phyloP scores from a whole-genome alignment of 192 early-diverging fungal genomes.

The Glomus cerebriforme region DNA sequence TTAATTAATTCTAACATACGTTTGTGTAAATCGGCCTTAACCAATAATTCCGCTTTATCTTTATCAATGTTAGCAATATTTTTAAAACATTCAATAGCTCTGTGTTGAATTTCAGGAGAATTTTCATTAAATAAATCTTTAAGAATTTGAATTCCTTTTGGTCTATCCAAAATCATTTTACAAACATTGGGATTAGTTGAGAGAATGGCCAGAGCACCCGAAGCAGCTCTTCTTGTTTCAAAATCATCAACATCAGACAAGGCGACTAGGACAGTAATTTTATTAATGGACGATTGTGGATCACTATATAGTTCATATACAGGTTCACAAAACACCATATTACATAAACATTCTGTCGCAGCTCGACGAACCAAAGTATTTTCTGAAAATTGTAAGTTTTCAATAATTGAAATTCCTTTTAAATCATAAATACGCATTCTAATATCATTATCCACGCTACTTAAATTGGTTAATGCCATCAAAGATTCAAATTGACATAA shows the following conservation, averaged over 20 bases:
- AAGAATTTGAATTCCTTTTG: constrained; percentile 56
- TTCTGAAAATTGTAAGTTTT: constrained; percentile 80
- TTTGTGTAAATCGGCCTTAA: constrained; percentile 46
- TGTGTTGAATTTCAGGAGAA: constrained; percentile 65
- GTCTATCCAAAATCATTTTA: constrained; percentile 57
- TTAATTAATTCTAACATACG: constrained; percentile 52
- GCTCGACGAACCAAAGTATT: constrained; percentile 80
- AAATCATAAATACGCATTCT: constrained; percentile 59
- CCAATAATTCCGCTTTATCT: constrained; percentile 50
- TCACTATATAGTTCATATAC: constrained; percentile 82
- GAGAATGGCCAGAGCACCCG: constrained; percentile 85
- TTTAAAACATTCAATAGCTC: constrained; percentile 72
- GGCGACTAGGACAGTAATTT: constrained; percentile 80
- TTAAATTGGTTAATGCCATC: constrained; percentile 92
- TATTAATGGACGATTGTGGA: constrained; percentile 47
- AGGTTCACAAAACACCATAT: constrained; percentile 81
- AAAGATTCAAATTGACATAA: constrained; percentile 87
- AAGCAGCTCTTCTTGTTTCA: constrained; percentile 79
- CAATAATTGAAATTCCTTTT: constrained; percentile 69
- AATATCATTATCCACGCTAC: constrained; percentile 70
- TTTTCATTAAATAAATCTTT: constrained; percentile 54
- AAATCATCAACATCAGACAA: constrained; percentile 87
- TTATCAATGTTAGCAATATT: constrained; percentile 58
- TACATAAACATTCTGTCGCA: constrained; percentile 89
- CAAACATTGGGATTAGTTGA: constrained; percentile 56